Base-by-base conservation (phyloP, 208 protist species). In the Balamuthia mandrillaris region DNA sequence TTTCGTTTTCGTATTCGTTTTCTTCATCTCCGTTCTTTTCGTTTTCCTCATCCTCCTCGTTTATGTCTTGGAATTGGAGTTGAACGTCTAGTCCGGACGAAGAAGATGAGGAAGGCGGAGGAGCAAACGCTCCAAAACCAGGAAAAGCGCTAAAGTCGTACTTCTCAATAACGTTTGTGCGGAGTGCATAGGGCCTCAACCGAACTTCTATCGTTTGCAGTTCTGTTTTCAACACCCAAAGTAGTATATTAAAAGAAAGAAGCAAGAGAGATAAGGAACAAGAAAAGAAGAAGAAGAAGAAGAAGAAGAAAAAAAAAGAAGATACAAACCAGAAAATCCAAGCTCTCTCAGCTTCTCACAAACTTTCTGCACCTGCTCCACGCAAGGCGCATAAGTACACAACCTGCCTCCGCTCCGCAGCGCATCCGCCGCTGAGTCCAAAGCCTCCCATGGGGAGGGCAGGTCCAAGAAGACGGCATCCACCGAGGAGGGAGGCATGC, bases 331-430 rank as follows among this genome's bases (percentile, higher is more conserved):
- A 61, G 39, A 65, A 27, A 85, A 89, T 6, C 60, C 63, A 5
- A 68, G 24, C 24, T 81, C 65, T 44, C 74, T 49, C 16, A 86
- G 81, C n/a, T 31, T 75, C 47, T 72, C 68, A 74, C 9, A 90
- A 29, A 82, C 92, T 16, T 66, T 44, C 68, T 93, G 90, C 41
- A 95, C 90, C 65, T 95, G 93, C 68, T 95, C 93, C 24, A 95
- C 91, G 63, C 92, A 94, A 14, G 93, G 93, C 27, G 87, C 91
- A 70, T 94, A 95, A 7, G 91, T 93, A 77, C 92, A 94, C 16
- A 95, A 68, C n/a, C 77, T 86, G 4, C 86, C 86, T 27, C 86
- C 83, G 39, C 78, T 45, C 52, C 70, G 75, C 51, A 94, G 83
- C 4, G 85, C 87, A 10, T 66, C 63, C 27, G 61, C n/a, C 12